These are phyloP conservation scores for Zygotorulaspora florentina DNA, from an alignment of 805 yeast genomes.

Conservation along the genomic window DNA sequence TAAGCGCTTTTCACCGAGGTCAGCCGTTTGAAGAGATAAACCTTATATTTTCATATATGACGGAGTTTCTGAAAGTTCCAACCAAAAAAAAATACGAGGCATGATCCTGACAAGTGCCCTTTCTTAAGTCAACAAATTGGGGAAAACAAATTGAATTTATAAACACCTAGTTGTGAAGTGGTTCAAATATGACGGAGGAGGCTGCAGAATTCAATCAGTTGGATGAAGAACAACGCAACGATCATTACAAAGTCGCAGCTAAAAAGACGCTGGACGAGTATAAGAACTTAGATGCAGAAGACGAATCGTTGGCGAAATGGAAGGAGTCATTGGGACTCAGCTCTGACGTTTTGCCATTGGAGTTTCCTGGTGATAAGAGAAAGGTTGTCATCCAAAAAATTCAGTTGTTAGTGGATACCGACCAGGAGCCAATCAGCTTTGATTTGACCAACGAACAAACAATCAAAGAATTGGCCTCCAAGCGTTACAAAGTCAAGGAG, in stretches of 20 bases:
- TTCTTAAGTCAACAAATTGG: background rate
- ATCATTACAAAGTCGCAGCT: slow-evolving; percentile 36
- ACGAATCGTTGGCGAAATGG: slow-evolving; percentile 88
- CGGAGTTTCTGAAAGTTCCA: background rate
- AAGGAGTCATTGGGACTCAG: slow-evolving; percentile 79
- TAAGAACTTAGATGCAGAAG: slow-evolving; percentile 78
- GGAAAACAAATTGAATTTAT: no score
- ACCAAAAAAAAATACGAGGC: background rate
- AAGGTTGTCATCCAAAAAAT: slow-evolving; percentile 76
- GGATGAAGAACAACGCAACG: slow-evolving; percentile 27
- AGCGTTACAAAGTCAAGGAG: slow-evolving; percentile 74
- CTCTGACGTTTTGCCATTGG: slow-evolving; percentile 58
- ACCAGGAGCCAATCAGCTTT: slow-evolving; percentile 58
- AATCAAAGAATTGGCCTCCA: slow-evolving; percentile 53
- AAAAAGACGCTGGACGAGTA: slow-evolving; percentile 83
- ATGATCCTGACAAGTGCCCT: background rate
- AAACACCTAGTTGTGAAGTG: background rate
- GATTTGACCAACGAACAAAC: slow-evolving; percentile 61
- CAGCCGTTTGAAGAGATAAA: background rate
- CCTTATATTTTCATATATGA: background rate
- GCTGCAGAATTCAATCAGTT: slow-evolving; percentile 24
- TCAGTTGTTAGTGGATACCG: slow-evolving; percentile 64
- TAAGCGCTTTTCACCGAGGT: slow-evolving; percentile 2
- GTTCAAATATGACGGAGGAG: slow-evolving; percentile 35
- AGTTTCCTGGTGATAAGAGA: slow-evolving; percentile 61